These are phyloP conservation scores for Crucihimalaya himalaica DNA, from an alignment of 345 rosid genomes.

Conservation along the genomic window DNA sequence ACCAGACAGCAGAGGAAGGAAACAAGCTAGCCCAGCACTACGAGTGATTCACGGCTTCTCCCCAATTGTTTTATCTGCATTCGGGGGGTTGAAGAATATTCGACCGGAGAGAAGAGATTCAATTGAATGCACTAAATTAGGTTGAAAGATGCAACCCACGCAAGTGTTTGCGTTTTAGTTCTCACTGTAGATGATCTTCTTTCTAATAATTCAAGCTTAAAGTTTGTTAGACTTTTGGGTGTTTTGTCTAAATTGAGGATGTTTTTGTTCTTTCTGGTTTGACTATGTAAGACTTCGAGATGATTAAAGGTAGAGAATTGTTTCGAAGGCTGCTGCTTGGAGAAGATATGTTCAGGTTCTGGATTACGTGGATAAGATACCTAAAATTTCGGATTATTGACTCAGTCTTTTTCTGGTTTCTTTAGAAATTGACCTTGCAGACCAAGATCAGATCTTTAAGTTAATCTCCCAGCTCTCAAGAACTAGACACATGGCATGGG, in stretches of 20 bases:
- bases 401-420: neutral
- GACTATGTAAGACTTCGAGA: conserved; percentile 59
- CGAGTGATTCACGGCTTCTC: conserved; percentile 64
- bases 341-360: conserved; percentile 98
- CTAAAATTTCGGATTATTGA: neutral
- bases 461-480: conserved; percentile 89
- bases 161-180: conserved; percentile 34
- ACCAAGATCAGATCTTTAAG: conserved; percentile 86
- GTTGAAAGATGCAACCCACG: conserved; percentile 3
- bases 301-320: conserved; percentile 99
- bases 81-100: conserved; percentile 48
- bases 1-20: conserved; percentile 58
- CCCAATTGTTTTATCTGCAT: conserved; percentile 46
- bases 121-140: conserved; percentile 18
- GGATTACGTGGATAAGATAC: conserved; percentile 36
- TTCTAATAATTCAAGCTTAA: neutral
- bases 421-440: conserved; percentile 94
- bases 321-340: conserved; percentile 93
- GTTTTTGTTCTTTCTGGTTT: conserved; percentile 25
- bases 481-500: conserved; percentile 86
- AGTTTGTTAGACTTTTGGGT: conserved; percentile 3
- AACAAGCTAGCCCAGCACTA: conserved; percentile 59
- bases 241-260: conserved; percentile 11
- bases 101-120: conserved; percentile 49
- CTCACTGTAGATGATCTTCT: conserved; percentile 1